Percentiles rank a stretch among this genome's conserved stretches.
These are phyloP conservation scores for Stephanodiscus minutulus DNA, from an alignment of 108 stramenopile genomes.

Conservation along the genomic window DNA sequence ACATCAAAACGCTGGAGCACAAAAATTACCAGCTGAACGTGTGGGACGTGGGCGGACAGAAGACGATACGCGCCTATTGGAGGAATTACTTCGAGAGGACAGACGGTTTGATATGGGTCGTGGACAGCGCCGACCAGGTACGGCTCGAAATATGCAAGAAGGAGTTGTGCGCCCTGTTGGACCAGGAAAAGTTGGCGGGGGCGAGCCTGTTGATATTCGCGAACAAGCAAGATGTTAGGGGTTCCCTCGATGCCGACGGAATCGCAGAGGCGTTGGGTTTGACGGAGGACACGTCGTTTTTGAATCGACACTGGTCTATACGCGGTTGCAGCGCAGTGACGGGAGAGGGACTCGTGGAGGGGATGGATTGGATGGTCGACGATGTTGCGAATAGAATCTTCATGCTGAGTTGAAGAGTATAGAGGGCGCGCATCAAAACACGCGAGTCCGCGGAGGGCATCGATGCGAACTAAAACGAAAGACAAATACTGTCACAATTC, in stretches of 20 bases:
- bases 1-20: slow-evolving; percentile 96
- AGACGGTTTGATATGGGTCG: slow-evolving; percentile 99
- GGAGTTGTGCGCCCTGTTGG: slow-evolving; percentile 85
- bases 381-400: slow-evolving; percentile 96
- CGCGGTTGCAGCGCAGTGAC: slow-evolving; percentile 93
- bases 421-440: background rate
- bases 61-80: slow-evolving; percentile 99
- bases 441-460: too few relatives aligned
- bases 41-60: slow-evolving; percentile 99
- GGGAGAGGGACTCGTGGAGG: slow-evolving; percentile 89
- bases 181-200: slow-evolving; percentile 97
- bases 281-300: slow-evolving; percentile 52
- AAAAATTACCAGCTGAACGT: slow-evolving; percentile 72
- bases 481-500: background rate
- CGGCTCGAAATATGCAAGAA: slow-evolving; percentile 84
- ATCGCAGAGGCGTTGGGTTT: slow-evolving; percentile 85
- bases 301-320: slow-evolving; percentile 90
- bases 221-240: slow-evolving; percentile 97
- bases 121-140: slow-evolving; percentile 88
- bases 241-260: slow-evolving; percentile 78
- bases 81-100: slow-evolving; percentile 99
- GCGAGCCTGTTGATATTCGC: slow-evolving; percentile 96
- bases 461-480: background rate
- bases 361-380: slow-evolving; percentile 96
- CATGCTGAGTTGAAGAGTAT: slow-evolving; percentile 59